These are phyloP conservation scores for Aspergillus novofumigatus DNA, from an alignment of 2,329 filamentous ascomycete genomes.

Conservation along the genomic window DNA sequence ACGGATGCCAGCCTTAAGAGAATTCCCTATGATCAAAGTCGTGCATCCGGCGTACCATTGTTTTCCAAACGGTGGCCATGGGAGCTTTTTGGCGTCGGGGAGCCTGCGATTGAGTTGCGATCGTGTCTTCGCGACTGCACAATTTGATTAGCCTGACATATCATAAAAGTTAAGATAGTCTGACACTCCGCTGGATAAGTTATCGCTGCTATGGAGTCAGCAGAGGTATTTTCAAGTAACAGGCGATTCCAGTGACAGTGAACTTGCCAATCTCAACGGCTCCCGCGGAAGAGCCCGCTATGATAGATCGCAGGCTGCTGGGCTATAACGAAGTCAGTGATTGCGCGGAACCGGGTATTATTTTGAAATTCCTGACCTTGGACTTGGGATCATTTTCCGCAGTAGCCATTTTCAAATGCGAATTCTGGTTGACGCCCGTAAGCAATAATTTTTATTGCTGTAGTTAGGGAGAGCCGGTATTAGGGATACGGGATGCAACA, in stretches of 20 bases:
- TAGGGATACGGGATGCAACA: neutral
- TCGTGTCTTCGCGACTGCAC: conserved; percentile 82
- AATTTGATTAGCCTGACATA: conserved; percentile 8
- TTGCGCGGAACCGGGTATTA: neutral
- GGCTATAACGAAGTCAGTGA: conserved; percentile 51
- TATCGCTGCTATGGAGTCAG: conserved; percentile 58
- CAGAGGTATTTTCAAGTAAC: neutral
- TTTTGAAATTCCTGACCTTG: conserved; percentile 27
- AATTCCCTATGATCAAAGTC: conserved; percentile 94
- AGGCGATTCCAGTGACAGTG: neutral
- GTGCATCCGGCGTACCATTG: conserved; percentile 99
- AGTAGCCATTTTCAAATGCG: conserved; percentile 27
- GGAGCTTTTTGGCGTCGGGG: conserved; percentile 76
- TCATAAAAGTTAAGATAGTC: conserved; percentile 15
- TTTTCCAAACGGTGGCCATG: conserved; percentile 86
- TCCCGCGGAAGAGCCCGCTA: conserved; percentile 89
- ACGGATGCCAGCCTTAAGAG: conserved; percentile 92
- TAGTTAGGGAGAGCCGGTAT: conserved; percentile 1
- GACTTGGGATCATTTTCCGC: conserved; percentile 33
- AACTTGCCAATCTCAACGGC: conserved; percentile 81
- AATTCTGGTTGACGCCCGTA: neutral
- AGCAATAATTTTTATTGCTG: neutral
- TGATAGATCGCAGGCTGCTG: conserved; percentile 79
- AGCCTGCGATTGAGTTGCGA: conserved; percentile 87
- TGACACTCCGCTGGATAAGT: conserved; percentile 92